Evolutionary conservation across 495 filamentous ascomycete species (phyloP).

Genomic region (Talaromyces stipitatus): DNA sequence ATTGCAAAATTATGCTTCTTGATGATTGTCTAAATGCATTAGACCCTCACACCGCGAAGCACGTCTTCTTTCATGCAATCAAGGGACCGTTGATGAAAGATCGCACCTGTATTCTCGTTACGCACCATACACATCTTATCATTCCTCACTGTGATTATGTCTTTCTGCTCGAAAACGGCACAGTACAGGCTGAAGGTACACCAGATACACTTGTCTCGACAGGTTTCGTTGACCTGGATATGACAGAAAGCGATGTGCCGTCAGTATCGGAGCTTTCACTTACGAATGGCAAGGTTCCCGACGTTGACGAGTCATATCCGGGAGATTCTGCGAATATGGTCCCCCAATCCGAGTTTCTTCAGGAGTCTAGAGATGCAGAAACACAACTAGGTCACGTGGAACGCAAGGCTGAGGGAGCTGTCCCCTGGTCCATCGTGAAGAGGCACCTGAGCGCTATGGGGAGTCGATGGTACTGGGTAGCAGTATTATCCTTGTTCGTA

Average conservation of each 20-base stretch:
- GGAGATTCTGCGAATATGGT: too few species aligned
- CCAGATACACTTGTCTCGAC: not conserved
- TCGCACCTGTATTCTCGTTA: constrained; percentile 67
- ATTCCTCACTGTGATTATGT: constrained; percentile 60
- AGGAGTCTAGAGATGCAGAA: too few species aligned
- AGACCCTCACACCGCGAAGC: constrained; percentile 61
- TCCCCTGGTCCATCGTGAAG: not conserved
- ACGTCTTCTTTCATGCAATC: constrained; percentile 65
- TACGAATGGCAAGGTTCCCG: too few species aligned
- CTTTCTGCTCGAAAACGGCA: constrained; percentile 58
- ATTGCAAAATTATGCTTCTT: constrained; percentile 43
- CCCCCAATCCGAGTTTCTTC: too few species aligned
- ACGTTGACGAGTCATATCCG: too few species aligned
- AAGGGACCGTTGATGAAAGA: constrained; percentile 56
- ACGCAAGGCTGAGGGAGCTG: not conserved
- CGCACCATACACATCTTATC: constrained; percentile 68
- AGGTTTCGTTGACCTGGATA: not conserved
- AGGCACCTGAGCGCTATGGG: not conserved
- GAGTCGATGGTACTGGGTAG: not conserved
- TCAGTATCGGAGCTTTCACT: not conserved
- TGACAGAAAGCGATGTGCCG: not conserved
- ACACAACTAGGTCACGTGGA: too few species aligned
- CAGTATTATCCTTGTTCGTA: not conserved
- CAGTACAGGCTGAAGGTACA: constrained; percentile 27
- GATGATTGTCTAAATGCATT: constrained; percentile 70